Base-by-base conservation (phyloP, 371 early-diverging fungal genomes). In the Mucor sp. region DNA sequence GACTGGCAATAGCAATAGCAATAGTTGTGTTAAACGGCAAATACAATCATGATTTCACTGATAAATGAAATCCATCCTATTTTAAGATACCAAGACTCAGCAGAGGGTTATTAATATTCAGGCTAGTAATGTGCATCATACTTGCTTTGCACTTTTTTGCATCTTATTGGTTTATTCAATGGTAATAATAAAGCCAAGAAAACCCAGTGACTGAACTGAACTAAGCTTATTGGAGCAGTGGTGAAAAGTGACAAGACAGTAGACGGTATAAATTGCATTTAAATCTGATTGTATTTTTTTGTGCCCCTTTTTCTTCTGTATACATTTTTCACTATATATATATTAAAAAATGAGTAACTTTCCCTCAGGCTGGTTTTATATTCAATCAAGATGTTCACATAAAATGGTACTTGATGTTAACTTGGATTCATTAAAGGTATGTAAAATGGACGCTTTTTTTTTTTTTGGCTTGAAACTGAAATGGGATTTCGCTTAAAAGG, bases 281-380 rank as follows among this genome's bases (percentile, higher is more conserved):
- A 8, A 47, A 47, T 47, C 21, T 21, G 9, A 9, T 47, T 15
- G n/a, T n/a, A 12, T 0, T 12, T 35, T 35, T 35, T 44, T 44
- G 19, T 44, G 44, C 47, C 47, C 47, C 21, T 47, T 47, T 47
- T 47, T 47, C 11, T 8, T 19, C 19, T 19, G 1, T 19, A 44
- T 44, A 44, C n/a, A 21, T 21, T 21, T 9, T 7, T 47, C 21
- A 48, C 6, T 9, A 21, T 48, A 23, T 25, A 6, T 30, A 6
- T 30, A 30, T 33, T 7, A 35, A 27, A 43, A 33, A 66, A 81
- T 78, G 79, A 79, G 76, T 37, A 76, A 66, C 41, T 83, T 83
- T 56, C 83, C 83, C 35, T 44, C 74, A 15, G 83, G 83, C 17
- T 83, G 83, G 83, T 83, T 83, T 58, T 83, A 62, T 63, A 76